A percentile compares a stretch with the other conserved stretches of the same genome.
phyloP scores from a whole-genome alignment of 2,329 filamentous ascomycete genomes.

The Ophiostoma australiae region DNA sequence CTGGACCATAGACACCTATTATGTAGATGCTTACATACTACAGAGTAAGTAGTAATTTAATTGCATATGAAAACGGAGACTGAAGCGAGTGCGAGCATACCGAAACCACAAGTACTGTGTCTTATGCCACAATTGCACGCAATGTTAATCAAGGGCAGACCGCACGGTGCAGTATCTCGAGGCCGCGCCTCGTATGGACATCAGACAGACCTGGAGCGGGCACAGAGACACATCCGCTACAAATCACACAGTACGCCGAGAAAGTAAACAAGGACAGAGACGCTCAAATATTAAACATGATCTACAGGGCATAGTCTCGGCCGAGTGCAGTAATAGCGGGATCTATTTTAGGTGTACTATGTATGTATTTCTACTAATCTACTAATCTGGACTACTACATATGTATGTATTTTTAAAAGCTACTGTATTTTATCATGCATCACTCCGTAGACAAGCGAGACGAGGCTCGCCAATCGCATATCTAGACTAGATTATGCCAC shows the following conservation, averaged over 20 bases:
- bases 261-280: background rate
- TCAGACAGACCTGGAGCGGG: background rate
- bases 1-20: too few species aligned
- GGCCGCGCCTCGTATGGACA: background rate
- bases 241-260: too few species aligned
- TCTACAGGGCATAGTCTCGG: background rate
- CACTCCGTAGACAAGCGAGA: background rate
- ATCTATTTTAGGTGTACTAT: background rate
- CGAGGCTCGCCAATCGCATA: constrained; percentile 10
- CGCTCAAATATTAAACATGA: background rate
- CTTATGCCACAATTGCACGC: background rate
- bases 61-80: background rate
- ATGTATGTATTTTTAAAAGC: background rate
- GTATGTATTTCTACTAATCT: background rate
- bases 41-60: background rate
- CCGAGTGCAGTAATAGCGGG: background rate
- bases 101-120: background rate
- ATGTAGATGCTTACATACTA: too few species aligned
- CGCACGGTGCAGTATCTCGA: background rate
- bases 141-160: background rate
- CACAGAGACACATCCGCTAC: too few species aligned
- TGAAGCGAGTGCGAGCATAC: background rate
- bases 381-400: background rate
- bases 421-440: too few species aligned
- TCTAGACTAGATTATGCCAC: too few species aligned